A percentile compares a stretch with the other conserved stretches of the same genome.
Conservation (phyloP, 2,329 filamentous ascomycete species). For the Diaporthe humulicola region DNA sequence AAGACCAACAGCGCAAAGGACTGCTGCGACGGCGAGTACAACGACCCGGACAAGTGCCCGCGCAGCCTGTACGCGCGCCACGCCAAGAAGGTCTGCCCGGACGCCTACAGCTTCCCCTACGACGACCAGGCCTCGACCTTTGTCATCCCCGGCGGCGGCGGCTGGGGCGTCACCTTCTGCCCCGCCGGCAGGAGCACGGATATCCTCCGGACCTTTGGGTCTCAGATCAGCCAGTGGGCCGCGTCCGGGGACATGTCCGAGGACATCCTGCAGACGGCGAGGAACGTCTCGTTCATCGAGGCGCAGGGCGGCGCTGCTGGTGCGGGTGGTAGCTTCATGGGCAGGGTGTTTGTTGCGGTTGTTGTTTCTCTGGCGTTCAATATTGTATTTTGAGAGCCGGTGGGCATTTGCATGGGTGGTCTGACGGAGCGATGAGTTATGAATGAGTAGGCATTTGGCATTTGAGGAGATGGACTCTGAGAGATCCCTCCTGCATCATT, state of each 20-base stretch:
- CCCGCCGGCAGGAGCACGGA: conserved; percentile 73
- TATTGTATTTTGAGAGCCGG: background rate
- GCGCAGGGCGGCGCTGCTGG: conserved; percentile 37
- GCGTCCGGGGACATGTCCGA: conserved; percentile 54
- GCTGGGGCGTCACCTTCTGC: conserved; percentile 85
- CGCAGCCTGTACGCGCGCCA: conserved; percentile 76
- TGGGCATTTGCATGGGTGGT: background rate
- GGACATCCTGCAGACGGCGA: conserved; percentile 49
- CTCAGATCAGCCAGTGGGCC: conserved; percentile 63
- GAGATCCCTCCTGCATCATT: background rate
- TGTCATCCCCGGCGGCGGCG: conserved; percentile 75
- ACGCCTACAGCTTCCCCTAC: conserved; percentile 85
- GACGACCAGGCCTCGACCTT: conserved; percentile 72
- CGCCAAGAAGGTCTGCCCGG: conserved; percentile 83
- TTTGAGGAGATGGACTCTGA: background rate
- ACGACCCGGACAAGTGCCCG: conserved; percentile 73
- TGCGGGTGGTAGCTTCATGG: background rate
- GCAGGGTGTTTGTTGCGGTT: conserved; percentile 35
- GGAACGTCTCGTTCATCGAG: conserved; percentile 54
- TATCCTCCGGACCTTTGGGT: conserved; percentile 66
- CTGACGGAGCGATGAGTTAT: background rate
- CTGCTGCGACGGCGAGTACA: conserved; percentile 81
- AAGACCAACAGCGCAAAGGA: conserved; percentile 76
- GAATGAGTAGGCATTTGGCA: background rate
- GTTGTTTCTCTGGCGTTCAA: conserved; percentile 34